These are phyloP conservation scores for Cenchrus americanus DNA, from an alignment of 176 grass and related monocot species.

Conservation along the genomic window DNA sequence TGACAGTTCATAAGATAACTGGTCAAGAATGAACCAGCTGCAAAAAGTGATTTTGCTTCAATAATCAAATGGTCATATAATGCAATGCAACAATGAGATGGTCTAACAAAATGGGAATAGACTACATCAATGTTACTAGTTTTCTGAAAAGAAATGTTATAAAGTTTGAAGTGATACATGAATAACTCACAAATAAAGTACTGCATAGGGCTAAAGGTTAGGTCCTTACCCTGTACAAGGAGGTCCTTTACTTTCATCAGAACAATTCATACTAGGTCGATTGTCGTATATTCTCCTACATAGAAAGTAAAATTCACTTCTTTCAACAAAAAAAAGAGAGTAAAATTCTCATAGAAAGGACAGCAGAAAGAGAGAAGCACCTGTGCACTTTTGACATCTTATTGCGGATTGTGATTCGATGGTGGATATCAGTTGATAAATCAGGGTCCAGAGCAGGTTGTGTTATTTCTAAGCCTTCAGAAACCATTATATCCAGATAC, in stretches of 20 bases:
- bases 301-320: slow-evolving; percentile 14
- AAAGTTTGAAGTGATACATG: neutral
- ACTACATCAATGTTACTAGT: neutral
- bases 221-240: slow-evolving; percentile 88
- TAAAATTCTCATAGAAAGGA: too few species aligned
- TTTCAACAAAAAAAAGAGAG: too few species aligned
- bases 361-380: slow-evolving; percentile 54
- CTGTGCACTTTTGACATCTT: slow-evolving; percentile 88
- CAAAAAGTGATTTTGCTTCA: neutral
- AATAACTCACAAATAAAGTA: slow-evolving; percentile 16
- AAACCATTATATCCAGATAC: slow-evolving; percentile 95
- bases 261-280: slow-evolving; percentile 80
- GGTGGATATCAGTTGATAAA: slow-evolving; percentile 92
- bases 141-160: neutral
- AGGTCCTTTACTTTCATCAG: slow-evolving; percentile 85
- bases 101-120: slow-evolving; percentile 11
- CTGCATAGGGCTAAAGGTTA: slow-evolving; percentile 23
- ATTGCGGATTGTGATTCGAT: slow-evolving; percentile 90
- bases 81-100: neutral
- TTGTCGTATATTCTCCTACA: slow-evolving; percentile 81
- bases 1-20: slow-evolving; percentile 15
- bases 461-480: slow-evolving; percentile 96
- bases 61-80: neutral
- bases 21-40: slow-evolving; percentile 11
- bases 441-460: slow-evolving; percentile 93